phyloP scores from a whole-genome alignment of 2,329 filamentous ascomycete species.

The Pyricularia grisea region DNA sequence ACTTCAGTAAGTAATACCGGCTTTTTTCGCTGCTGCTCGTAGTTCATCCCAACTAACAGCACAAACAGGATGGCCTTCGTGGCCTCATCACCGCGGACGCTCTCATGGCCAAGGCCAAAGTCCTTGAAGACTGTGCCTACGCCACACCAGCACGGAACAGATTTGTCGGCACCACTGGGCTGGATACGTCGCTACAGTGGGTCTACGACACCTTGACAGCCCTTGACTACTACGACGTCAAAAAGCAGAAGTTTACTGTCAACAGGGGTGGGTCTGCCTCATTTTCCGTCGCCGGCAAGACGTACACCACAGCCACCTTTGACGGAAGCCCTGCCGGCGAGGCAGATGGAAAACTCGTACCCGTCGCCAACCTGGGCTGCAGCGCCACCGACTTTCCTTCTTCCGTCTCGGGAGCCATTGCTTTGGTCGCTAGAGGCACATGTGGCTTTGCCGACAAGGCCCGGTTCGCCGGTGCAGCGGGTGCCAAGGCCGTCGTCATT shows the following conservation, averaged over 20 bases:
- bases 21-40: neutral
- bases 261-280: constrained; percentile 21
- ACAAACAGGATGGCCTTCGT: constrained; percentile 11
- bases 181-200: constrained; percentile 36
- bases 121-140: constrained; percentile 33
- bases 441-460: constrained; percentile 69
- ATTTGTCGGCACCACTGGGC: constrained; percentile 32
- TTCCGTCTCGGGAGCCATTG: constrained; percentile 52
- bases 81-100: constrained; percentile 24
- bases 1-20: neutral
- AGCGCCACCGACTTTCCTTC: constrained; percentile 48
- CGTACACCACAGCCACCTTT: constrained; percentile 19
- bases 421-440: constrained; percentile 58
- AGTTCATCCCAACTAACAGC: neutral
- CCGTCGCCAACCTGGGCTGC: constrained; percentile 46
- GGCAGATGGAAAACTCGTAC: constrained; percentile 29
- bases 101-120: constrained; percentile 32
- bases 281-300: constrained; percentile 20
- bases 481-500: constrained; percentile 61
- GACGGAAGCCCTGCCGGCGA: constrained; percentile 41
- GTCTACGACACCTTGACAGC: constrained; percentile 28
- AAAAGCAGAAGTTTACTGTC: constrained; percentile 34
- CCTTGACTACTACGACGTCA: constrained; percentile 30
- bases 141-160: constrained; percentile 28
- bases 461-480: constrained; percentile 54